Percentiles rank a stretch among this genome's conserved stretches.
Evolutionary conservation across 106 monocot genomes (phyloP).

Genomic region (Dendrobium huoshanense): DNA sequence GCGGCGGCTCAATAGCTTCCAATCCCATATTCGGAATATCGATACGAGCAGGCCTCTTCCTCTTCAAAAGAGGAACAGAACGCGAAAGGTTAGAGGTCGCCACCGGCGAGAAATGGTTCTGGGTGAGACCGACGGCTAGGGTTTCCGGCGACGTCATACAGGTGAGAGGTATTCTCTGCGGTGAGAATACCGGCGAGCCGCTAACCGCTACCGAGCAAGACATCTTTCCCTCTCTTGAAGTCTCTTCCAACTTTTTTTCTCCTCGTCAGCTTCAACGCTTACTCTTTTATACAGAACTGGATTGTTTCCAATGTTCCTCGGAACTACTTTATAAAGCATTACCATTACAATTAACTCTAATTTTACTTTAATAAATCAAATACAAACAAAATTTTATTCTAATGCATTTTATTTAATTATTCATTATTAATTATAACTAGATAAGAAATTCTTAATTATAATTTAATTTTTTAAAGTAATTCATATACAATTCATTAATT

Average conservation of each 20-base stretch:
- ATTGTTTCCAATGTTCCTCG: neutral
- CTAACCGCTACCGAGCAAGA: conserved; percentile 60
- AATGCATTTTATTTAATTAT: too few relatives aligned
- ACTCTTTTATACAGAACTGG: neutral
- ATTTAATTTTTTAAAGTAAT: too few relatives aligned
- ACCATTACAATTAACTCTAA: neutral
- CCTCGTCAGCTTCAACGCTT: neutral
- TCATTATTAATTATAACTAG: too few relatives aligned
- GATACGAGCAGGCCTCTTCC: conserved; percentile 77
- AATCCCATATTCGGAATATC: conserved; percentile 37
- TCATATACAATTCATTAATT: too few relatives aligned
- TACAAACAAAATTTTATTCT: too few relatives aligned
- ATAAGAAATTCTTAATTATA: too few relatives aligned
- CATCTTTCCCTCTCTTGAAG: conserved; percentile 22
- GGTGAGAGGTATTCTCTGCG: neutral
- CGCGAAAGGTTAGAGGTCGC: conserved; percentile 5
- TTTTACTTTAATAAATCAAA: too few relatives aligned
- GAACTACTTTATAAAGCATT: neutral
- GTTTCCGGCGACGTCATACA: conserved; percentile 7
- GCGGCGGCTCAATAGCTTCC: conserved; percentile 10
- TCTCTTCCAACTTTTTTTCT: neutral
- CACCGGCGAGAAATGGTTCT: neutral
- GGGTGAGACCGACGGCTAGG: conserved; percentile 7
- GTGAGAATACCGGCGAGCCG: conserved; percentile 41
- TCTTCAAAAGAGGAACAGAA: conserved; percentile 39